phyloP scores from a whole-genome alignment of 2,329 filamentous ascomycete species.

The Boeremia exigua region DNA sequence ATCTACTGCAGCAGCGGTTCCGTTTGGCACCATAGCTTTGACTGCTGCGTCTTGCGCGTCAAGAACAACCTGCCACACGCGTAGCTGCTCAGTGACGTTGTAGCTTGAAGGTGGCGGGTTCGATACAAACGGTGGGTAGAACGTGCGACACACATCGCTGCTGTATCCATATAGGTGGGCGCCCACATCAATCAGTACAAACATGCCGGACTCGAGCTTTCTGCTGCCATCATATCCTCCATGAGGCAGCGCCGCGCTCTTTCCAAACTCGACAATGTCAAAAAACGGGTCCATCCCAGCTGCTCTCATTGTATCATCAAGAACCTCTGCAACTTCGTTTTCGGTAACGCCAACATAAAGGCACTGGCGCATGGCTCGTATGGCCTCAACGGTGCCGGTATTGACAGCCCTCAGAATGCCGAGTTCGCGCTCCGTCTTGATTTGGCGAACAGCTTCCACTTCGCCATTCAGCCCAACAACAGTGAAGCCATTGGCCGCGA shows the following conservation, averaged over 20 bases:
- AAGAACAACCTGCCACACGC: constrained; percentile 67
- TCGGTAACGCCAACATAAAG: constrained; percentile 65
- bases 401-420: constrained; percentile 67
- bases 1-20: constrained; percentile 65
- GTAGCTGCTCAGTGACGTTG: constrained; percentile 56
- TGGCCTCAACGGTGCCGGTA: constrained; percentile 67
- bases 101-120: constrained; percentile 20
- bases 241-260: constrained; percentile 61
- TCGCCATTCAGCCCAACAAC: constrained; percentile 61
- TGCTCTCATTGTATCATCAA: constrained; percentile 62
- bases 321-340: constrained; percentile 61
- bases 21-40: constrained; percentile 57
- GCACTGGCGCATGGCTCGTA: constrained; percentile 64
- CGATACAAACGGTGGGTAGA: constrained; percentile 53
- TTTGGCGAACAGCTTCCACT: constrained; percentile 65
- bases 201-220: constrained; percentile 59
- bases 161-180: constrained; percentile 68
- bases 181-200: constrained; percentile 69
- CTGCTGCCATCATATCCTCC: constrained; percentile 60
- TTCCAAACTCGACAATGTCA: constrained; percentile 68
- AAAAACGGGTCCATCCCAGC: constrained; percentile 66
- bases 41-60: constrained; percentile 66
- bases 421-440: constrained; percentile 63
- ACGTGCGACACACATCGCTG: constrained; percentile 68
- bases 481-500: constrained; percentile 61